Conservation (phyloP, 352 stramenopile genomes). For the Pythium apleroticum region DNA sequence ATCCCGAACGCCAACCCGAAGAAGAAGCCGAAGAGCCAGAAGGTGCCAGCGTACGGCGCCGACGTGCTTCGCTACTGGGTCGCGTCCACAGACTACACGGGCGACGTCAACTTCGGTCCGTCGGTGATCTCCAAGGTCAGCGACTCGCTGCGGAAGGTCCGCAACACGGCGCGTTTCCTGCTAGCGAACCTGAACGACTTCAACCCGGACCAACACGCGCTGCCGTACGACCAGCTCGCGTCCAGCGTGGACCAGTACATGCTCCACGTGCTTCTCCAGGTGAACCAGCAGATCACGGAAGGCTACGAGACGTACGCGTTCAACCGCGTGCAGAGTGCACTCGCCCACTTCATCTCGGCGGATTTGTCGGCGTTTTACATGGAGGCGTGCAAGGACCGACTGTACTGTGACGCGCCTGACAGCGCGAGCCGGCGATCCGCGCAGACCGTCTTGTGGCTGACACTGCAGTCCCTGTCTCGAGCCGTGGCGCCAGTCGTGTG, state of each 20-base stretch:
- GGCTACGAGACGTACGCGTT: slow-evolving; percentile 89
- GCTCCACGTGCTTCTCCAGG: slow-evolving; percentile 85
- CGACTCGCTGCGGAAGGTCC: slow-evolving; percentile 83
- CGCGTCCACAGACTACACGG: slow-evolving; percentile 95
- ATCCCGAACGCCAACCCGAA: slow-evolving; percentile 72
- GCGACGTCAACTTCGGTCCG: slow-evolving; percentile 93
- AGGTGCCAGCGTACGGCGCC: slow-evolving; percentile 91
- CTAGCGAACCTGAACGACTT: slow-evolving; percentile 96
- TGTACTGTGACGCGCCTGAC: slow-evolving; percentile 94
- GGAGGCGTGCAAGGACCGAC: slow-evolving; percentile 95
- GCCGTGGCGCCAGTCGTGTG: slow-evolving; percentile 90
- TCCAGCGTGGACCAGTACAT: slow-evolving; percentile 96
- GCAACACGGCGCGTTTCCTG: slow-evolving; percentile 97
- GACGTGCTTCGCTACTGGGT: slow-evolving; percentile 99
- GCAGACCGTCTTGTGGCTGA: slow-evolving; percentile 89
- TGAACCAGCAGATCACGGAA: slow-evolving; percentile 86
- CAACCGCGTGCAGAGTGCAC: slow-evolving; percentile 89
- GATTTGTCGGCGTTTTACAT: slow-evolving; percentile 99
- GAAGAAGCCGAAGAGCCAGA: slow-evolving; percentile 50
- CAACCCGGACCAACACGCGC: slow-evolving; percentile 70
- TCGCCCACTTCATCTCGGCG: slow-evolving; percentile 92
- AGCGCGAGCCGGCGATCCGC: slow-evolving; percentile 72
- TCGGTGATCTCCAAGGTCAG: slow-evolving; percentile 90
- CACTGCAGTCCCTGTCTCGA: slow-evolving; percentile 58
- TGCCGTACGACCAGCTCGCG: slow-evolving; percentile 86